A percentile compares a stretch with the other conserved stretches of the same genome.
phyloP scores from a whole-genome alignment of 73 alveolate species.

The Paramecium primaurelia region DNA sequence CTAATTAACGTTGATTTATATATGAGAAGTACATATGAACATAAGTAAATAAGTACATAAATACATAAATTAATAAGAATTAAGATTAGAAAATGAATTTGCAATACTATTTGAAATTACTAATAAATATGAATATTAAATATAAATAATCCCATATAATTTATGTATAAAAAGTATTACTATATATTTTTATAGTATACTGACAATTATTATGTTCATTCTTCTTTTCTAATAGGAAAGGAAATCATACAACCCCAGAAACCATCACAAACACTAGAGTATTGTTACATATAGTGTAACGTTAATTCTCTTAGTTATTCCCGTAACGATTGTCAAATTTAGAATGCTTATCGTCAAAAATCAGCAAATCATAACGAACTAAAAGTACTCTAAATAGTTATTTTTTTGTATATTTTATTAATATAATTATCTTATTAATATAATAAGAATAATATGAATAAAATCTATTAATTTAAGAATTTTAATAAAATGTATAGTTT shows the following conservation, averaged over 20 bases:
- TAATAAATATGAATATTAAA: neutral
- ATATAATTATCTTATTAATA: neutral
- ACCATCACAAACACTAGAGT: neutral
- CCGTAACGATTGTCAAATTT: conserved; percentile 1
- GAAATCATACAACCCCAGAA: conserved; percentile 36
- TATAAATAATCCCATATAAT: neutral
- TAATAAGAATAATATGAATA: too few relatives aligned
- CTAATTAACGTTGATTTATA: too few relatives aligned
- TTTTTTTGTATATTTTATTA: neutral
- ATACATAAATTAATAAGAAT: too few relatives aligned
- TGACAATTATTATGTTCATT: neutral
- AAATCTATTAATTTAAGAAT: neutral
- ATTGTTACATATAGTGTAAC: neutral
- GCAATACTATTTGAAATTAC: too few relatives aligned
- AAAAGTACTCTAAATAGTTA: neutral
- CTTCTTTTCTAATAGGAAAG: neutral
- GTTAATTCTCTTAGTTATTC: neutral
- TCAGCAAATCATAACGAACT: neutral
- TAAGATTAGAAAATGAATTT: too few relatives aligned
- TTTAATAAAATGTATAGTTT: neutral
- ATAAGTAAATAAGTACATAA: too few relatives aligned
- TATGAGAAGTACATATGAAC: too few relatives aligned
- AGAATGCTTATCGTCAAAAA: neutral
- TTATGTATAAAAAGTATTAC: neutral
- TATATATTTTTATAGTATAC: neutral